These are phyloP conservation scores for Pseudopyricularia cyperi DNA, from an alignment of 2,329 filamentous ascomycete genomes.

Conservation along the genomic window DNA sequence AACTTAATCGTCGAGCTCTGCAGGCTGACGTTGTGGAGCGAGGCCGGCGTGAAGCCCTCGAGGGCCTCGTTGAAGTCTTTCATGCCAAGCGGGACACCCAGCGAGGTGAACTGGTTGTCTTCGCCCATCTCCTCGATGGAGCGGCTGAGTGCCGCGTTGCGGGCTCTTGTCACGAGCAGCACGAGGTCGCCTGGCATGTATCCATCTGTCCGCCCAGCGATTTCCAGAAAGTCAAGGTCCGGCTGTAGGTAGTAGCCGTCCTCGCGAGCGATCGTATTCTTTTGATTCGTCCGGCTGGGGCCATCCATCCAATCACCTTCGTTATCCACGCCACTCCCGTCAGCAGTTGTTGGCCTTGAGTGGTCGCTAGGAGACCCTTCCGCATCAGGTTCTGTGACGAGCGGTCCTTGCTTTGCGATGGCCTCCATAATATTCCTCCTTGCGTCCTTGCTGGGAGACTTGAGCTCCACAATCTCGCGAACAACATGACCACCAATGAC, in stretches of 20 bases:
- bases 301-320: conserved; percentile 67
- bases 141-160: conserved; percentile 86
- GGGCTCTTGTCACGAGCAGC: conserved; percentile 71
- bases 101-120: conserved; percentile 24
- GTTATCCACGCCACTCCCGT: conserved; percentile 33
- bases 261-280: background rate
- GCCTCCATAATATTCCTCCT: conserved; percentile 73
- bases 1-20: conserved; percentile 91
- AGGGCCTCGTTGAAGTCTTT: conserved; percentile 75
- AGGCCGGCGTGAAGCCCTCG: conserved; percentile 88
- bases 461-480: conserved; percentile 77
- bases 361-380: conserved; percentile 19
- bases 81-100: conserved; percentile 50
- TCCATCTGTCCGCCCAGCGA: conserved; percentile 88
- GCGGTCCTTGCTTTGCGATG: conserved; percentile 47
- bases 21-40: conserved; percentile 83
- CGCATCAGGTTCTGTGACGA: conserved; percentile 11
- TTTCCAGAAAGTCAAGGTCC: conserved; percentile 77
- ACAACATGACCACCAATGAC: conserved; percentile 87
- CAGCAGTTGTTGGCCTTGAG: conserved; percentile 43
- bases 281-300: conserved; percentile 36
- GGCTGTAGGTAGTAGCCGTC: conserved; percentile 62
- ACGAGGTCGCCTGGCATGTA: conserved; percentile 95
- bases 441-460: conserved; percentile 86
- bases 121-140: conserved; percentile 47